Evolutionary conservation across 2,329 filamentous ascomycete genomes (phyloP).

Genomic region (Ciborinia camelliae): DNA sequence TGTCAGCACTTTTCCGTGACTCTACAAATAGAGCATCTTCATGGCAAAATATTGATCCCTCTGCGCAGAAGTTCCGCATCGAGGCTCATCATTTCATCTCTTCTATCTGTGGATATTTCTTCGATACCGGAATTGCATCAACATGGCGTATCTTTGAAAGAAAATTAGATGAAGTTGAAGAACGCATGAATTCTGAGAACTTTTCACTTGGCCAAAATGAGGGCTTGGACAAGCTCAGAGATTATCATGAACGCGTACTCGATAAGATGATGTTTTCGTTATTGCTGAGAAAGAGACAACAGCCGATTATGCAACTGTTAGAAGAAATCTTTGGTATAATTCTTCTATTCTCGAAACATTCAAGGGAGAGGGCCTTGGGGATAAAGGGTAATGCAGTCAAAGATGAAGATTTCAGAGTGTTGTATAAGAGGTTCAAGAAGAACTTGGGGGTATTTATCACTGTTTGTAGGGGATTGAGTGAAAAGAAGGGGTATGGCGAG

Average conservation of each 20-base stretch:
- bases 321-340: slow-evolving; percentile 73
- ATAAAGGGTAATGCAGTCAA: slow-evolving; percentile 25
- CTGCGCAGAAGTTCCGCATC: slow-evolving; percentile 57
- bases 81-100: slow-evolving; percentile 79
- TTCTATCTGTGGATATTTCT: slow-evolving; percentile 71
- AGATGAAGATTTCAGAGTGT: slow-evolving; percentile 42
- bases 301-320: slow-evolving; percentile 66
- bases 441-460: slow-evolving; percentile 72
- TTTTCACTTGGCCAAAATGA: slow-evolving; percentile 45
- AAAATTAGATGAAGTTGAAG: slow-evolving; percentile 62
- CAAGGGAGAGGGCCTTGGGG: slow-evolving; percentile 43
- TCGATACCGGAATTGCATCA: slow-evolving; percentile 70
- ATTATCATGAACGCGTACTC: slow-evolving; percentile 68
- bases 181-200: slow-evolving; percentile 46
- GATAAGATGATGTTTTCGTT: slow-evolving; percentile 72
- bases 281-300: slow-evolving; percentile 71
- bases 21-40: slow-evolving; percentile 42
- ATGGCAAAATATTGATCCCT: slow-evolving; percentile 28
- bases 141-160: slow-evolving; percentile 70
- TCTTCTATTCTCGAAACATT: slow-evolving; percentile 63
- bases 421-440: slow-evolving; percentile 66
- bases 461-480: slow-evolving; percentile 65
- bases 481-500: slow-evolving; percentile 50
- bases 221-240: slow-evolving; percentile 64
- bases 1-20: slow-evolving; percentile 61